phyloP scores from a whole-genome alignment of 148 eudicot species.

The Diospyros lotus region DNA sequence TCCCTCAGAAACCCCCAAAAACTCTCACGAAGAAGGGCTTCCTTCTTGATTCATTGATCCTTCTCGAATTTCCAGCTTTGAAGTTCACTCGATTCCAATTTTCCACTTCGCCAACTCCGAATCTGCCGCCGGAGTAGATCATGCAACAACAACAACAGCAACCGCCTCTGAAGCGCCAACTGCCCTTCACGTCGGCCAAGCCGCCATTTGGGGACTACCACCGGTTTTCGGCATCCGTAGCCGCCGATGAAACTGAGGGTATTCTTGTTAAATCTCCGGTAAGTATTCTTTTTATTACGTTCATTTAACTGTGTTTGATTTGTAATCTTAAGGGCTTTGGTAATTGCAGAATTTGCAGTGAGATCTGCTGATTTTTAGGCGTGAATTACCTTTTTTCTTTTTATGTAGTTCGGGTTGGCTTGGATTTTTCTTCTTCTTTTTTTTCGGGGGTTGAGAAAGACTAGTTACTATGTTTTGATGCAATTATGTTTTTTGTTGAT shows the following conservation, averaged over 20 bases:
- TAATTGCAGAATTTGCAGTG: too few species aligned
- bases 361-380: not conserved
- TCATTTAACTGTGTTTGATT: not conserved
- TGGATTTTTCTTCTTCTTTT: too few species aligned
- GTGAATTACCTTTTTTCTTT: not conserved
- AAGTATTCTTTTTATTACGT: conserved; percentile 6
- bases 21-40: conserved; percentile 5
- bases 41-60: not conserved
- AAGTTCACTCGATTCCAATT: conserved; percentile 18
- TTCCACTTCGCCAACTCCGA: conserved; percentile 24
- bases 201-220: conserved; percentile 74
- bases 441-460: too few species aligned
- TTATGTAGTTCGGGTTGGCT: not conserved
- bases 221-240: conserved; percentile 37
- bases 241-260: conserved; percentile 31
- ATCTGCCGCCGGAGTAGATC: conserved; percentile 25
- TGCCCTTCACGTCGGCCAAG: conserved; percentile 51
- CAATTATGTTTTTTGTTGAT: too few species aligned
- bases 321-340: not conserved
- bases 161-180: conserved; percentile 35
- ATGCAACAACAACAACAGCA: conserved; percentile 15
- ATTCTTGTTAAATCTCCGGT: conserved; percentile 67
- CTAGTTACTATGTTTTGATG: too few species aligned
- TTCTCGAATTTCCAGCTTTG: not conserved
- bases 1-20: conserved; percentile 5